Conservation (phyloP, 805 yeast species). For the Kuraishia ogatae region DNA sequence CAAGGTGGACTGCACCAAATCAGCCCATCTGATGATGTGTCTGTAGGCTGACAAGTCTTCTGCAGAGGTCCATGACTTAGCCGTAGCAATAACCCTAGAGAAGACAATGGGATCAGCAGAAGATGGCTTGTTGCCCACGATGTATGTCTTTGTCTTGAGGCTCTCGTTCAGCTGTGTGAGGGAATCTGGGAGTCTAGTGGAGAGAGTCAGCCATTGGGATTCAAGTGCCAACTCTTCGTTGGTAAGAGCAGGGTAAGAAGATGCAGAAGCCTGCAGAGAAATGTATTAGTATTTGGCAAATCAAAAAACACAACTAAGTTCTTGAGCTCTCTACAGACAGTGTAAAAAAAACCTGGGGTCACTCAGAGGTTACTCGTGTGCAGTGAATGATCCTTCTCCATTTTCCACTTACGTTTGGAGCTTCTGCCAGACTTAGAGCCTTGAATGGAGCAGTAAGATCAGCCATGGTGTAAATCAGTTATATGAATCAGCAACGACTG, state of each 20-base stretch:
- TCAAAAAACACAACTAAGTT: no score
- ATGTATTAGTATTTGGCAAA: neutral
- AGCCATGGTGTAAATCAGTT: slow-evolving; percentile 12
- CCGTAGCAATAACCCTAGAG: slow-evolving; percentile 53
- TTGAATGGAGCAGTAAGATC: slow-evolving; percentile 20
- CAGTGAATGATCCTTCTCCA: neutral
- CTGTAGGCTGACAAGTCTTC: slow-evolving; percentile 57
- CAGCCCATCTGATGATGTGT: slow-evolving; percentile 91
- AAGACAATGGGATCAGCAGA: slow-evolving; percentile 67
- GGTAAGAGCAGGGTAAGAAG: slow-evolving; percentile 19
- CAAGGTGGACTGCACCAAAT: slow-evolving; percentile 67
- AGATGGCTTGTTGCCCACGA: slow-evolving; percentile 60
- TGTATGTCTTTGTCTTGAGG: slow-evolving; percentile 61
- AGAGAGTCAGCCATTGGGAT: slow-evolving; percentile 72
- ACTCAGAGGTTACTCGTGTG: no score
- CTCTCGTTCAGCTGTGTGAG: slow-evolving; percentile 56
- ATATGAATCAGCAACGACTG: neutral
- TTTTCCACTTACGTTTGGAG: slow-evolving; percentile 5
- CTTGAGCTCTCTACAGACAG: no score
- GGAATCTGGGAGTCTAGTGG: slow-evolving; percentile 50
- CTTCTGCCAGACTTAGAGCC: slow-evolving; percentile 19
- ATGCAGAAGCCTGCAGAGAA: slow-evolving; percentile 11
- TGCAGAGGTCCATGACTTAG: slow-evolving; percentile 42
- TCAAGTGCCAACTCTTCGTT: slow-evolving; percentile 45
- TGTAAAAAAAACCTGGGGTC: no score